phyloP scores from a whole-genome alignment of 140 eudicot species.

The Erigeron philadelphicus region DNA sequence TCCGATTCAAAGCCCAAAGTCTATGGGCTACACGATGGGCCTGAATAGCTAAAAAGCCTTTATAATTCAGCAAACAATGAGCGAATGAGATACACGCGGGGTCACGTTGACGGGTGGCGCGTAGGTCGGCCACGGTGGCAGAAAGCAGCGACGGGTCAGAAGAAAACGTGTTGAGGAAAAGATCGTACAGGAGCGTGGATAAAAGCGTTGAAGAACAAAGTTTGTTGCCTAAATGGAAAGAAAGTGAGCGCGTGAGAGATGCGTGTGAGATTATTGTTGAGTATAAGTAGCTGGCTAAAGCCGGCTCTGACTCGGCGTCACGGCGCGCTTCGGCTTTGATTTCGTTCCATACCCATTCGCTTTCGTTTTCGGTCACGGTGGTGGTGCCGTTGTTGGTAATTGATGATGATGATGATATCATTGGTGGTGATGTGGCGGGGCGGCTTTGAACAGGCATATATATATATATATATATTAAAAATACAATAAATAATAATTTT shows the following conservation, averaged over 20 bases:
- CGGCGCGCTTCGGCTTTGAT: conserved; percentile 74
- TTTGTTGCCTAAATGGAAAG: conserved; percentile 82
- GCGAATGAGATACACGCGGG: conserved; percentile 83
- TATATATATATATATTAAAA: neutral
- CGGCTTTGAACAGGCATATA: conserved; percentile 23
- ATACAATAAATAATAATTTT: too few species aligned
- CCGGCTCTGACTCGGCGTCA: conserved; percentile 89
- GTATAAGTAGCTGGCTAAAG: conserved; percentile 78
- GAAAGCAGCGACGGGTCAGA: conserved; percentile 48
- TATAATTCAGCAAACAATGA: conserved; percentile 65
- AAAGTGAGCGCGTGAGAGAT: conserved; percentile 61
- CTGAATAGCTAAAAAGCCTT: conserved; percentile 35
- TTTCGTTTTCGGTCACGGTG: conserved; percentile 29
- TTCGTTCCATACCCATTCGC: conserved; percentile 64
- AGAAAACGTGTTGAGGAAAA: conserved; percentile 63
- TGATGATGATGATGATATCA: conserved; percentile 2
- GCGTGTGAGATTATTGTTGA: conserved; percentile 81
- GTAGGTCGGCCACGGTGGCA: conserved; percentile 73
- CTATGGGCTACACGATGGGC: conserved; percentile 67
- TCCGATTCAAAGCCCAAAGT: conserved; percentile 51
- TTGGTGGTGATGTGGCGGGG: conserved; percentile 19
- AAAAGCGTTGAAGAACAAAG: conserved; percentile 79
- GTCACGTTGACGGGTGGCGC: conserved; percentile 75
- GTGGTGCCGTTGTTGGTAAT: conserved; percentile 5
- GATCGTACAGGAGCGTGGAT: conserved; percentile 76